A percentile compares a stretch with the other conserved stretches of the same genome.
Evolutionary conservation across 2,329 filamentous ascomycete genomes (phyloP).

Genomic region (Cladophialophora exuberans): DNA sequence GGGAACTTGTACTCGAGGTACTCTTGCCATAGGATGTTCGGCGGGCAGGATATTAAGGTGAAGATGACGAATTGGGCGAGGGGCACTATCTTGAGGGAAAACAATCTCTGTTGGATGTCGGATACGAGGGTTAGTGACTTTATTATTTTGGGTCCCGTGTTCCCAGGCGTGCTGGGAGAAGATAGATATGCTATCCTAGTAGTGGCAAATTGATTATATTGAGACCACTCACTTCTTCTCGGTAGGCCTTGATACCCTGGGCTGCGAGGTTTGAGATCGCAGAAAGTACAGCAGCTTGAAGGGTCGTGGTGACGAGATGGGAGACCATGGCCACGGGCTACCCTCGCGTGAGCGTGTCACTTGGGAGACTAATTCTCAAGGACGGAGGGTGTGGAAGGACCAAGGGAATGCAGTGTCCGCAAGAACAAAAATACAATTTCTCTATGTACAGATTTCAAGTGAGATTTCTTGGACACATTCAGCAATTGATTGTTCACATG

Average conservation of each 20-base stretch:
- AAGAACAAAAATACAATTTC: too few species aligned
- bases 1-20: constrained; percentile 77
- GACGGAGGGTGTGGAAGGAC: not conserved
- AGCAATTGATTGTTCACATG: too few species aligned
- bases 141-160: too few species aligned
- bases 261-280: constrained; percentile 73
- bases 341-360: not conserved
- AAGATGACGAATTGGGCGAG: constrained; percentile 79
- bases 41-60: constrained; percentile 72
- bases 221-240: constrained; percentile 17
- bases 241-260: constrained; percentile 69
- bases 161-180: too few species aligned
- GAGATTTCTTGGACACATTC: too few species aligned
- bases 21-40: constrained; percentile 85
- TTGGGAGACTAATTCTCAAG: too few species aligned
- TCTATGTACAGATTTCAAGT: too few species aligned
- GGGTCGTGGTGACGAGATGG: constrained; percentile 59
- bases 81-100: constrained; percentile 67
- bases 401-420: not conserved
- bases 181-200: not conserved
- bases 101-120: constrained; percentile 43
- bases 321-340: constrained; percentile 26
- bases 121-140: not conserved
- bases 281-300: constrained; percentile 69
- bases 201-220: not conserved